Evolutionary conservation across 169 alveolate species (phyloP), one percentile per base, ranked within the genome.

Genomic region (Besnoitia besnoiti): DNA sequence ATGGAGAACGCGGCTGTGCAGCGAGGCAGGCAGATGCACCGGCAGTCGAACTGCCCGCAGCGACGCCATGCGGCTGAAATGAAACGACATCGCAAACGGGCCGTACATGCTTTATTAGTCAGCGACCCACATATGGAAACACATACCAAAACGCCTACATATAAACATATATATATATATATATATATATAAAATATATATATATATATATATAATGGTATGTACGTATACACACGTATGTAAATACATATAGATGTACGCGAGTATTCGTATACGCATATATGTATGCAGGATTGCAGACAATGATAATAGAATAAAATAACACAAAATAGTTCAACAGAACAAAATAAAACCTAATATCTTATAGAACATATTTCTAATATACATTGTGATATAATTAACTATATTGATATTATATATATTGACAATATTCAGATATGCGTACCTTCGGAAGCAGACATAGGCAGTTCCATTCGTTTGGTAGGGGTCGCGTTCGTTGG

Each of bases 401-500:
- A 30, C 5, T 61, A 67, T 67, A 67, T 1, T 2, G 24, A 35
- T 8, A n/a, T 67, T 67, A 67, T 67, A 16, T 67, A 42, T 3
- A 35, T 67, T 35, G 97, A 89, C 14, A 94, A 96, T 93, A 67
- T n/a, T n/a, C n/a, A n/a, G n/a, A n/a, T n/a, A n/a, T n/a, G n/a
- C 94, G 79, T 92, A 94, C 92, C 95, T 95, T 37, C 95, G 61
- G 91, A 96, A 96, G 37, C 97, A 93, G 90, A 97, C 97, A 73
- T 93, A 96, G 42, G 97, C 97, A 4, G 94, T 90, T 59, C 98
- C 98, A 59, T 95, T 95, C 93, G 97, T 95, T 84, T 97, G 98
- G 92, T 97, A 97, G 7, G 99, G 98, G 87, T 97, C 99, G 75
- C 96, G 96, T 8, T 95, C 96, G 55, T 97, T 97, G 10, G 98